phyloP scores from a whole-genome alignment of 2,329 filamentous ascomycete species.

The Neurospora sp. region DNA sequence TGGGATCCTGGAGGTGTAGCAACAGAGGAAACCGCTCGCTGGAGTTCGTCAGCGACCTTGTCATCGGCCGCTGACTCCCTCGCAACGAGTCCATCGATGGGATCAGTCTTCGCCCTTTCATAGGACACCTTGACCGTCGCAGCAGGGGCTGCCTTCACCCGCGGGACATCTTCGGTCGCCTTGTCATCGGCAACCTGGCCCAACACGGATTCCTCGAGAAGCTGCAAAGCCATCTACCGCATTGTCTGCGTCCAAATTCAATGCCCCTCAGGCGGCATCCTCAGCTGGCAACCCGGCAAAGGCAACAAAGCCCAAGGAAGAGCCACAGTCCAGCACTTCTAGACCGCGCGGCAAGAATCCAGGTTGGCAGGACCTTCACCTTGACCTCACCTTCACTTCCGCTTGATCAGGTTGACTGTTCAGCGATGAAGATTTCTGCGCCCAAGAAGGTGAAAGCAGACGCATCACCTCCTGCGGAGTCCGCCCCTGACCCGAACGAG shows the following conservation, averaged over 20 bases:
- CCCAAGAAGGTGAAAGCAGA: slow-evolving; percentile 38
- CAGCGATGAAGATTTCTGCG: slow-evolving; percentile 30
- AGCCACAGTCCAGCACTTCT: not conserved
- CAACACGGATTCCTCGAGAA: slow-evolving; percentile 6
- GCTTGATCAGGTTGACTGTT: not conserved
- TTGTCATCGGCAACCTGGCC: not conserved
- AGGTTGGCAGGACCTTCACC: not conserved
- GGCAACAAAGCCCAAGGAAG: too few relatives aligned
- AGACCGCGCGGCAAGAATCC: not conserved
- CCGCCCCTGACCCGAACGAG: slow-evolving; percentile 45
- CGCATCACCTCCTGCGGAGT: slow-evolving; percentile 27
- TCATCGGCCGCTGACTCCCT: not conserved
- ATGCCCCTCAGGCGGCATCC: slow-evolving; percentile 14
- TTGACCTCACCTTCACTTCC: not conserved
- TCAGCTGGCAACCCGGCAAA: not conserved
- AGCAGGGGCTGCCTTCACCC: not conserved
- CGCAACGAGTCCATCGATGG: not conserved
- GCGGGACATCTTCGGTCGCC: not conserved
- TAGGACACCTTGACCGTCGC: not conserved
- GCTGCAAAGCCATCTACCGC: not conserved
- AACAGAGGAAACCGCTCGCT: not conserved
- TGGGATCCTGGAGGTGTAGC: not conserved
- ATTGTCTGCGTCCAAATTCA: slow-evolving; percentile 8
- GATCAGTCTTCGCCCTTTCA: not conserved
- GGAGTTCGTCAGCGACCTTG: not conserved